These are phyloP conservation scores for Corchorus capsularis DNA, from an alignment of 345 rosid species.

Conservation along the genomic window DNA sequence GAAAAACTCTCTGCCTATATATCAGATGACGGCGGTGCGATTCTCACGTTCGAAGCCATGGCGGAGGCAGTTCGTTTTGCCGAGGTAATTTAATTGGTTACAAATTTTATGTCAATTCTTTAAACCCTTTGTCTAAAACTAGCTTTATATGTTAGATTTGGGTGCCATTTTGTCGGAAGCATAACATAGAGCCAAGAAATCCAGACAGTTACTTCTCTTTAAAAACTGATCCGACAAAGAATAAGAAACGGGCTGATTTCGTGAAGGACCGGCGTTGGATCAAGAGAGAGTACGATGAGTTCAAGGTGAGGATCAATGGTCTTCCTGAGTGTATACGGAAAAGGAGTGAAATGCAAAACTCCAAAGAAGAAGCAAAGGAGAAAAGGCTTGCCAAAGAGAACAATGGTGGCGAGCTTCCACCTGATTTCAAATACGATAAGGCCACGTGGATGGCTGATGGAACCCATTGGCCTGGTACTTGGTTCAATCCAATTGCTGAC, in stretches of 20 bases:
- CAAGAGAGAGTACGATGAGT: constrained; percentile 94
- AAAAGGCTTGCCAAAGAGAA: constrained; percentile 55
- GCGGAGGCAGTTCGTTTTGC: constrained; percentile 90
- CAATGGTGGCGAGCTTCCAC: constrained; percentile 54
- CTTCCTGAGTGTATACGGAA: constrained; percentile 75
- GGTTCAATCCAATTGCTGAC: constrained; percentile 64
- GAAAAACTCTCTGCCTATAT: constrained; percentile 81
- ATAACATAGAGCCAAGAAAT: constrained; percentile 84
- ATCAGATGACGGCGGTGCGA: constrained; percentile 91
- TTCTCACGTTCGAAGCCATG: constrained; percentile 95
- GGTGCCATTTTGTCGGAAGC: constrained; percentile 97
- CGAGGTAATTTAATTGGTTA: constrained; percentile 40
- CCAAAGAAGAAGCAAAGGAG: constrained; percentile 62
- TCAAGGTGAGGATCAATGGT: constrained; percentile 91
- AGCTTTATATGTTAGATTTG: constrained; percentile 36
- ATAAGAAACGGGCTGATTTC: constrained; percentile 81
- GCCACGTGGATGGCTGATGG: constrained; percentile 99
- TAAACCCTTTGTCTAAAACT: no score
- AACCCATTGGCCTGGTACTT: constrained; percentile 96
- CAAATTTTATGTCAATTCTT: background rate
- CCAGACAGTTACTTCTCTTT: constrained; percentile 84
- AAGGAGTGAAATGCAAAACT: constrained; percentile 61
- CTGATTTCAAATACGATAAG: constrained; percentile 46
- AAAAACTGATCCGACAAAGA: constrained; percentile 77
- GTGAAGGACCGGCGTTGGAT: constrained; percentile 96